Base-by-base conservation (phyloP, 192 early-diverging fungal genomes). In the Mortierella alpina region DNA sequence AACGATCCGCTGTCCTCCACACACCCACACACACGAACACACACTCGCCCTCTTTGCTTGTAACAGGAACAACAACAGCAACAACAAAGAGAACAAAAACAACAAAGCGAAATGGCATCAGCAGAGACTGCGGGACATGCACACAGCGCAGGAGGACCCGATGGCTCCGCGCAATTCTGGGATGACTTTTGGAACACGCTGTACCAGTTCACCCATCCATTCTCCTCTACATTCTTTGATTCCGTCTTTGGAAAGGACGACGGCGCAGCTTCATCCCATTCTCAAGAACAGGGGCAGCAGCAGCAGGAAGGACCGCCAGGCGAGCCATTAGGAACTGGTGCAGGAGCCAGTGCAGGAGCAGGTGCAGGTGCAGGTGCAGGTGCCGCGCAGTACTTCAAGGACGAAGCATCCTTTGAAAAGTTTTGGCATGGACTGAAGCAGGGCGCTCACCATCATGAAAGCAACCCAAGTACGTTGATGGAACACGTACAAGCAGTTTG, bases 121-220 rank as follows among this genome's bases (percentile, higher is more conserved):
- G 47, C 12, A 42, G 14, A 59, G 11, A 59, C 18, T 31, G 31
- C 63, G 39, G 17, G 42, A 63, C 60, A 15, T 47, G 15, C 48
- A 15, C 62, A 31, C 31, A 31, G 1, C 1, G 31, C 31, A 31
- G 31, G 31, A 31, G 31, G 57, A 7, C 18, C 50, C 46, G 66
- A 44, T 3, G 39, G 45, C 5, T 42, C 59, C 22, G 53, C 77
- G 2, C 77, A 68, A 23, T 80, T 80, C 77, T 80, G 77, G 77
- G 41, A 53, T n/a, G 77, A 80, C 66, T 80, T 80, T 58, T 80
- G 77, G 77, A 68, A 80, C 57, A 80, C 77, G 9, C 59, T 80
- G 47, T 68, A 80, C 54, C 77, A 80, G 31, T 80, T 80, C 60
- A 72, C 70, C 10, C 77, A 80, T 56, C 77, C 77, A 5, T 80